Conservation (phyloP, 2,329 filamentous ascomycete species). For the Monilinia vaccinii-corymbosi region DNA sequence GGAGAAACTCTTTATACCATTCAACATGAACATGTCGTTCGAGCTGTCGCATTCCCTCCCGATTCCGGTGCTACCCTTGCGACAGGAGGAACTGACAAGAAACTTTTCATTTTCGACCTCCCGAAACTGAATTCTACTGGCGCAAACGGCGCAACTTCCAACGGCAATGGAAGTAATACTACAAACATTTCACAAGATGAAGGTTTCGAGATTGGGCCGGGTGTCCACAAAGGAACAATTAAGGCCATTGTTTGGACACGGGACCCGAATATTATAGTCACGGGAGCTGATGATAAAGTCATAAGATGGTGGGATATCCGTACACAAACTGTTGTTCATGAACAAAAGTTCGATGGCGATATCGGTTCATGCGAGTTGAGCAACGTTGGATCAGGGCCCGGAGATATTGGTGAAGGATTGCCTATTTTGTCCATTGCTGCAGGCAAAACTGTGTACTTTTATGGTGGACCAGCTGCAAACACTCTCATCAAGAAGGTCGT, state of each 20-base stretch:
- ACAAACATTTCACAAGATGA: conserved; percentile 48
- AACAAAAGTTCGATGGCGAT: conserved; percentile 70
- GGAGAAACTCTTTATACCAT: conserved; percentile 83
- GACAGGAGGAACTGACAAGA: conserved; percentile 94
- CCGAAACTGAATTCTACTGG: conserved; percentile 36
- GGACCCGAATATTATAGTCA: conserved; percentile 81
- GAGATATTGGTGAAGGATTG: conserved; percentile 56
- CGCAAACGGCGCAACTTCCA: conserved; percentile 17
- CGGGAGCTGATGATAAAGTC: conserved; percentile 81
- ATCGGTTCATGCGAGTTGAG: conserved; percentile 91
- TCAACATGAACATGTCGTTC: conserved; percentile 90
- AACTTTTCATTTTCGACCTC: conserved; percentile 87
- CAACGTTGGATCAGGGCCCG: conserved; percentile 50
- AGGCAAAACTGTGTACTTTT: conserved; percentile 92
- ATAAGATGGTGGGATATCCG: conserved; percentile 92
- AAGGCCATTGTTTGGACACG: conserved; percentile 94
- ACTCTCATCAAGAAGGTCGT: conserved; percentile 68
- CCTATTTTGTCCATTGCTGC: conserved; percentile 81
- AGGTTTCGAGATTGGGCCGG: conserved; percentile 79
- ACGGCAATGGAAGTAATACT: conserved; percentile 28
- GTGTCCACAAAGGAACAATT: conserved; percentile 78
- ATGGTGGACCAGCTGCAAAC: conserved; percentile 65
- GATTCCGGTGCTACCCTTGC: conserved; percentile 77
- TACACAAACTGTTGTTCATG: conserved; percentile 62
- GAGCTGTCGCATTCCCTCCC: conserved; percentile 81